Evolutionary conservation across 768 basidiomycete species (phyloP).

Genomic region (Collybia mongolica): DNA sequence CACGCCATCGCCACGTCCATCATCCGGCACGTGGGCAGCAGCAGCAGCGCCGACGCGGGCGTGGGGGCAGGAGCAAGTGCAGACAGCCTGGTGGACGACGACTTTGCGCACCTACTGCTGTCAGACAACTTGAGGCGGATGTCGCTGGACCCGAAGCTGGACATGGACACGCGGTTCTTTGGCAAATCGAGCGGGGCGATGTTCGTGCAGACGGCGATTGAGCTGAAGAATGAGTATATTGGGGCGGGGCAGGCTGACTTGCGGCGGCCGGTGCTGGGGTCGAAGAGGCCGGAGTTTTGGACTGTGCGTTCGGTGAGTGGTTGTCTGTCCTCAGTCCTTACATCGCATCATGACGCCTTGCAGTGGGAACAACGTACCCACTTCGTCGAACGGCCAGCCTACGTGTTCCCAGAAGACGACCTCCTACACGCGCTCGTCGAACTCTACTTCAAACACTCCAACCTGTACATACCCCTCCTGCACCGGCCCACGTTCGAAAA

Average conservation of each 20-base stretch:
- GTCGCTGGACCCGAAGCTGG: slow-evolving; percentile 26
- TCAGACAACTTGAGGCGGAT: slow-evolving; percentile 34
- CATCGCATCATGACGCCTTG: neutral
- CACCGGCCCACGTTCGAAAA: slow-evolving; percentile 70
- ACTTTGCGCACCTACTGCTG: slow-evolving; percentile 28
- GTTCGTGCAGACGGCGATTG: slow-evolving; percentile 53
- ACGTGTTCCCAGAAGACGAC: slow-evolving; percentile 48
- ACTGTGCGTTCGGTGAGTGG: slow-evolving; percentile 28
- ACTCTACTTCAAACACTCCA: slow-evolving; percentile 60
- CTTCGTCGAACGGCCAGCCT: slow-evolving; percentile 18
- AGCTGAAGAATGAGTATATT: slow-evolving; percentile 56
- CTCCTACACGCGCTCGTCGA: slow-evolving; percentile 54
- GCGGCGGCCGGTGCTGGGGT: slow-evolving; percentile 10
- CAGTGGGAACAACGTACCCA: slow-evolving; percentile 36
- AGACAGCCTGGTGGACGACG: slow-evolving; percentile 32
- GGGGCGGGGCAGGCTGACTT: slow-evolving; percentile 27
- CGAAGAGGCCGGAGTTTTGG: slow-evolving; percentile 38
- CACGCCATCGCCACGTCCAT: slow-evolving; percentile 30
- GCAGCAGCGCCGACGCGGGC: too few species aligned
- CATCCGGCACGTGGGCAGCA: slow-evolving; percentile 26
- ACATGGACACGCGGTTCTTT: slow-evolving; percentile 45
- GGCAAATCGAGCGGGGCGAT: slow-evolving; percentile 57
- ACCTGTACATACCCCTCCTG: slow-evolving; percentile 64
- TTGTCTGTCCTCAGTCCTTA: neutral
- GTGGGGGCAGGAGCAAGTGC: too few species aligned